Evolutionary conservation across 371 early-diverging fungal species (phyloP).

Genomic region (Mucor racemosus): DNA sequence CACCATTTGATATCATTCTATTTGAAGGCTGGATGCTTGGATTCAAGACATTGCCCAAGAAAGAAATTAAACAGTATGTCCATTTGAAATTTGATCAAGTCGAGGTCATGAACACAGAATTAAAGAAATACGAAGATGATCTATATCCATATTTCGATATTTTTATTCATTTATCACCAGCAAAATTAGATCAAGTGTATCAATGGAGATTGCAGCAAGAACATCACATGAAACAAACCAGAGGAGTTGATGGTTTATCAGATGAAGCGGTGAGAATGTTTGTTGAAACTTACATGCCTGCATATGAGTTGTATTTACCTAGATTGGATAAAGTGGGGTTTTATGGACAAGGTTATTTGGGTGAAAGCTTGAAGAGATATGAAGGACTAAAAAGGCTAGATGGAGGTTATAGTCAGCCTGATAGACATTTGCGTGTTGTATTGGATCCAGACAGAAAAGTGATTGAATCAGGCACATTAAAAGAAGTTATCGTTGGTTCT

Average conservation of each 20-base stretch:
- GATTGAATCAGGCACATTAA: neutral
- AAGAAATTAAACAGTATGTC: conserved; percentile 27
- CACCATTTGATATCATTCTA: conserved; percentile 79
- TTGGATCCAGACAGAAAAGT: conserved; percentile 42
- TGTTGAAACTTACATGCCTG: conserved; percentile 91
- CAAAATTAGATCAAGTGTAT: conserved; percentile 68
- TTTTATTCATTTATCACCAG: conserved; percentile 75
- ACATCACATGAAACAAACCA: conserved; percentile 54
- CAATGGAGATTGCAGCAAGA: conserved; percentile 92
- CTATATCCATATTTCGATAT: conserved; percentile 74
- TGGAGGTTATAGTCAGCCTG: conserved; percentile 34
- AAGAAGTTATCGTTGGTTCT: neutral
- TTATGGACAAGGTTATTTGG: conserved; percentile 39
- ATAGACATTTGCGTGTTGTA: conserved; percentile 39
- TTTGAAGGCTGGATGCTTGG: conserved; percentile 97
- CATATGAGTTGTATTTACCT: conserved; percentile 79
- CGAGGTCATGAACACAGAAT: conserved; percentile 52
- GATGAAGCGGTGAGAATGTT: conserved; percentile 78
- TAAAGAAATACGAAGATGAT: conserved; percentile 57
- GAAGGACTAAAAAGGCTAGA: conserved; percentile 41
- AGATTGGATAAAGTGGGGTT: conserved; percentile 57
- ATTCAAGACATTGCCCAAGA: conserved; percentile 65
- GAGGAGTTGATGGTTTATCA: conserved; percentile 60
- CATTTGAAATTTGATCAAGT: conserved; percentile 38
- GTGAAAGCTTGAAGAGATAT: conserved; percentile 32